Conservation (phyloP, 306 rosid genomes). For the Lupinus albus region DNA sequence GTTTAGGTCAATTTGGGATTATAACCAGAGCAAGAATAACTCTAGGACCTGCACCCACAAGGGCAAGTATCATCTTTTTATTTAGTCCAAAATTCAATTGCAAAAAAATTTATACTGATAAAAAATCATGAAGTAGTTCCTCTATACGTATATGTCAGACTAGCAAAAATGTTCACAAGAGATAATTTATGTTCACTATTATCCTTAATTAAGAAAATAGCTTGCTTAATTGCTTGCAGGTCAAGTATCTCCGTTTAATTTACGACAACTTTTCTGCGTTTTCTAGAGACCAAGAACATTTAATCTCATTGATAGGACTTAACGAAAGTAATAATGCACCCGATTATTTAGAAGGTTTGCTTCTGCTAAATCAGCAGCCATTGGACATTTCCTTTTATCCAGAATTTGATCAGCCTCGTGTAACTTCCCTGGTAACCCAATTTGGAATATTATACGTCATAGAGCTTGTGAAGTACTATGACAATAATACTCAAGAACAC, state of each 20-base stretch:
- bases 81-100: neutral
- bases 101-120: too few species aligned
- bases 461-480: constrained; percentile 67
- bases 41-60: constrained; percentile 60
- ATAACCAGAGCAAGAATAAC: constrained; percentile 89
- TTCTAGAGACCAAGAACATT: constrained; percentile 67
- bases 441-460: constrained; percentile 59
- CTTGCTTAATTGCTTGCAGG: constrained; percentile 50
- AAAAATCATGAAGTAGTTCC: too few species aligned
- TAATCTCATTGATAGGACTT: constrained; percentile 50
- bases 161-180: neutral
- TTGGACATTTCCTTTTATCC: constrained; percentile 72
- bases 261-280: constrained; percentile 64
- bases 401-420: constrained; percentile 49
- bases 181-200: neutral
- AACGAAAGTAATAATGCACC: constrained; percentile 42
- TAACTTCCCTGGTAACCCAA: constrained; percentile 54
- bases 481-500: constrained; percentile 28
- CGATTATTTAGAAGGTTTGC: constrained; percentile 70
- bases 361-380: constrained; percentile 56
- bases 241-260: constrained; percentile 65
- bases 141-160: constrained; percentile 1
- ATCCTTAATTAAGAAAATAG: constrained; percentile 19
- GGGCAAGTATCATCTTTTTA: constrained; percentile 49
- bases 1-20: constrained; percentile 89